Evolutionary conservation across 352 stramenopile genomes (phyloP).

Genomic region (Globisporangium nodosum): DNA sequence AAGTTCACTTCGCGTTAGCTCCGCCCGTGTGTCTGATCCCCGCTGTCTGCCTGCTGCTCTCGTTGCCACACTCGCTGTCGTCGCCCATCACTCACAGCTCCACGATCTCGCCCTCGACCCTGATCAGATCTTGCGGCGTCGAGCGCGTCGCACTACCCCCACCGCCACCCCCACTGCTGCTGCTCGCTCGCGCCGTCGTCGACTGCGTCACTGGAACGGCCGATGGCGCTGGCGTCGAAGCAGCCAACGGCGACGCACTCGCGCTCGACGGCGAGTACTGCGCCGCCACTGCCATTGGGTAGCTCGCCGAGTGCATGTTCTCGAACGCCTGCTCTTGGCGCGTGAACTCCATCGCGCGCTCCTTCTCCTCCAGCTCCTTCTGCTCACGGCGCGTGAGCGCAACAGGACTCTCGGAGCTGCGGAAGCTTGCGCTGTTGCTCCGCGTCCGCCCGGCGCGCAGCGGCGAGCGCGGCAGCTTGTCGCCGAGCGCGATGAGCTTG

Average conservation of each 20-base stretch:
- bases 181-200: neutral
- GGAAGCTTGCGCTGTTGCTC: conserved; percentile 28
- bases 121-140: conserved; percentile 38
- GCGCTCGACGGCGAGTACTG: neutral
- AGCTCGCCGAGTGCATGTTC: conserved; percentile 14
- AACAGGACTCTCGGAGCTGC: conserved; percentile 2
- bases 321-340: conserved; percentile 14
- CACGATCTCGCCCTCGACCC: conserved; percentile 59
- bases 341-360: conserved; percentile 9
- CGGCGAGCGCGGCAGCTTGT: conserved; percentile 32
- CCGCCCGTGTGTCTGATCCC: too few relatives aligned
- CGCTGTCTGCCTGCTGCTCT: too few relatives aligned
- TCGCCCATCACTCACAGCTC: conserved; percentile 27
- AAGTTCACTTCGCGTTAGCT: too few relatives aligned
- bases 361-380: conserved; percentile 5
- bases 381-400: conserved; percentile 1
- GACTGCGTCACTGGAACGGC: neutral
- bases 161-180: neutral
- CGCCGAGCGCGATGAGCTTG: conserved; percentile 54
- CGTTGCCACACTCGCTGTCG: neutral
- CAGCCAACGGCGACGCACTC: neutral
- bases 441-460: conserved; percentile 18
- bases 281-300: conserved; percentile 5
- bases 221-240: neutral
- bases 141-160: conserved; percentile 10